A percentile compares a stretch with the other conserved stretches of the same genome.
These are phyloP conservation scores for Fonsecaea monophora DNA, from an alignment of 2,329 filamentous ascomycete genomes.

Conservation along the genomic window DNA sequence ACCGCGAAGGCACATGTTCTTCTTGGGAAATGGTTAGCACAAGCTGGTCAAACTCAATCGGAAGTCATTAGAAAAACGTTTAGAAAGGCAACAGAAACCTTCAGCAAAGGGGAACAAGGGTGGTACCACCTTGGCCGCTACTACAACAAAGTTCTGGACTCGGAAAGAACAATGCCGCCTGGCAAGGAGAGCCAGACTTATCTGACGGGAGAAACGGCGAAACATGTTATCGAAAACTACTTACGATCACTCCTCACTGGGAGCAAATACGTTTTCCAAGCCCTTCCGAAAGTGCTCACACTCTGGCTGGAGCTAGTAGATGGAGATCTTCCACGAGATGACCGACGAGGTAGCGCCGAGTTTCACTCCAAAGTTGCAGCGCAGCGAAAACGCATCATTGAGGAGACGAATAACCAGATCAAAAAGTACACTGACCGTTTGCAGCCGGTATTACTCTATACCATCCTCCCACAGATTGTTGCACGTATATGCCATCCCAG, in stretches of 20 bases:
- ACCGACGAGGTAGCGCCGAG: slow-evolving; percentile 56
- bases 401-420: slow-evolving; percentile 74
- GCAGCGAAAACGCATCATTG: slow-evolving; percentile 69
- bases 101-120: slow-evolving; percentile 82
- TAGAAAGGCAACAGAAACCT: slow-evolving; percentile 68
- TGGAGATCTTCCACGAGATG: slow-evolving; percentile 66
- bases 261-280: slow-evolving; percentile 96
- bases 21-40: slow-evolving; percentile 95
- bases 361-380: slow-evolving; percentile 56
- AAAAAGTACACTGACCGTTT: slow-evolving; percentile 73
- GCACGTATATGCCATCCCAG: slow-evolving; percentile 94
- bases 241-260: slow-evolving; percentile 84
- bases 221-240: slow-evolving; percentile 92
- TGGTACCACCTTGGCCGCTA: slow-evolving; percentile 97
- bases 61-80: slow-evolving; percentile 81
- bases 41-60: slow-evolving; percentile 89
- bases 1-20: slow-evolving; percentile 77
- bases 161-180: slow-evolving; percentile 77
- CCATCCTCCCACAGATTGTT: slow-evolving; percentile 86
- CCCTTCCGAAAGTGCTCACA: slow-evolving; percentile 86
- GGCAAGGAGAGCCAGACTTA: slow-evolving; percentile 79
- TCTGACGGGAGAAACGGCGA: slow-evolving; percentile 80
- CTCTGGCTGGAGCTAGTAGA: slow-evolving; percentile 92
- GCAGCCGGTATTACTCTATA: slow-evolving; percentile 57
- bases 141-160: slow-evolving; percentile 94